Evolutionary conservation across 805 yeast genomes (phyloP).

Genomic region (Hanseniaspora meyeri): DNA sequence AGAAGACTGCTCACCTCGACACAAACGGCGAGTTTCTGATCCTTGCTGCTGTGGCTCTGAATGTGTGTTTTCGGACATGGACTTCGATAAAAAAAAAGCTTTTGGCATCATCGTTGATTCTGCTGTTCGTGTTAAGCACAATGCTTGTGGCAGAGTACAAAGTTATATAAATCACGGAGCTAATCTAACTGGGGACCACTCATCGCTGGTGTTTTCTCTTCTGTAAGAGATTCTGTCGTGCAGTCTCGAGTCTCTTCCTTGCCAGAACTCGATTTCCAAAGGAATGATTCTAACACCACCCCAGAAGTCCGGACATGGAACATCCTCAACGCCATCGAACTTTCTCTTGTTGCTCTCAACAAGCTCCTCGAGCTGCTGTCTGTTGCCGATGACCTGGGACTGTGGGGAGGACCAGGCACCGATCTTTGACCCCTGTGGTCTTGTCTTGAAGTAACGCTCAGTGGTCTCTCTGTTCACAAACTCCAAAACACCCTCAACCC

Average conservation of each 20-base stretch:
- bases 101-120: background rate
- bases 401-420: conserved; percentile 98
- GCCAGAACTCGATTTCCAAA: conserved; percentile 91
- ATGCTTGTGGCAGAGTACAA: background rate
- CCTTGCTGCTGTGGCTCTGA: background rate
- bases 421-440: conserved; percentile 86
- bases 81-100: background rate
- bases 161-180: conserved; percentile 41
- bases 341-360: conserved; percentile 13
- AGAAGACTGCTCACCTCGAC: background rate
- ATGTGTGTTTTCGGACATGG: background rate
- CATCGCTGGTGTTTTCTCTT: conserved; percentile 38
- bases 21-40: background rate
- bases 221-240: conserved; percentile 78
- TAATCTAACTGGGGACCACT: conserved; percentile 57
- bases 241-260: conserved; percentile 77
- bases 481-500: conserved; percentile 80
- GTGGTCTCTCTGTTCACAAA: conserved; percentile 60
- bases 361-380: conserved; percentile 29
- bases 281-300: conserved; percentile 88
- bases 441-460: conserved; percentile 63
- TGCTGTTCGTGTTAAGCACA: background rate
- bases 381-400: conserved; percentile 42
- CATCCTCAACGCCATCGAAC: conserved; percentile 32
- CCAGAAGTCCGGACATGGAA: conserved; percentile 91